phyloP scores from a whole-genome alignment of 1,139 yeast species.

The Saccharomyces pastorianus region DNA sequence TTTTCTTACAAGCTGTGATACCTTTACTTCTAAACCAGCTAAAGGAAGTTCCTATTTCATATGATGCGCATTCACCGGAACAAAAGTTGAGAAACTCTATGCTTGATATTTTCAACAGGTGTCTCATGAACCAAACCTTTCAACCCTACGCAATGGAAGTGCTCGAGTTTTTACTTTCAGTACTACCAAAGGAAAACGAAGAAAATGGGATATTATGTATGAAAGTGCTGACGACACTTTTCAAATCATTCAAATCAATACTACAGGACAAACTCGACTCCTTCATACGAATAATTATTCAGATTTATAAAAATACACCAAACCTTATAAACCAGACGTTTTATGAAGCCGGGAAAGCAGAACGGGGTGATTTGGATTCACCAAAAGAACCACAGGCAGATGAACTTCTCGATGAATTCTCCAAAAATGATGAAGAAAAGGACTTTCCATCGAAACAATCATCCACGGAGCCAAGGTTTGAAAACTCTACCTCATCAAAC shows the following conservation, averaged over 20 bases:
- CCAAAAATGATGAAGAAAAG: background rate
- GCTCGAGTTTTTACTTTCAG: slow-evolving; percentile 50
- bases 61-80: slow-evolving; percentile 53
- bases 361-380: slow-evolving; percentile 3
- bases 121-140: slow-evolving; percentile 76
- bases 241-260: slow-evolving; percentile 69
- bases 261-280: slow-evolving; percentile 68
- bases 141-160: slow-evolving; percentile 62
- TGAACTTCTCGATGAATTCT: slow-evolving; percentile 1
- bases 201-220: slow-evolving; percentile 90
- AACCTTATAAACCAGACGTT: slow-evolving; percentile 63
- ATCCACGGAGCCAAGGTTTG: background rate
- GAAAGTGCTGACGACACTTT: slow-evolving; percentile 82
- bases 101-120: slow-evolving; percentile 72
- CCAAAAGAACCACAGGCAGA: slow-evolving; percentile 3
- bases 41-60: slow-evolving; percentile 64
- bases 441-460: background rate
- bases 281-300: slow-evolving; percentile 68
- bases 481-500: background rate
- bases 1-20: slow-evolving; percentile 51
- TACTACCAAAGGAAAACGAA: slow-evolving; percentile 75
- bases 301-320: slow-evolving; percentile 75
- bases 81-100: slow-evolving; percentile 69
- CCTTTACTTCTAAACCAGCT: slow-evolving; percentile 57
- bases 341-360: slow-evolving; percentile 23